A percentile compares a stretch with the other conserved stretches of the same genome.
Evolutionary conservation across 1,284 basidiomycete genomes (phyloP).

Genomic region (Moesziomyces aphidis): DNA sequence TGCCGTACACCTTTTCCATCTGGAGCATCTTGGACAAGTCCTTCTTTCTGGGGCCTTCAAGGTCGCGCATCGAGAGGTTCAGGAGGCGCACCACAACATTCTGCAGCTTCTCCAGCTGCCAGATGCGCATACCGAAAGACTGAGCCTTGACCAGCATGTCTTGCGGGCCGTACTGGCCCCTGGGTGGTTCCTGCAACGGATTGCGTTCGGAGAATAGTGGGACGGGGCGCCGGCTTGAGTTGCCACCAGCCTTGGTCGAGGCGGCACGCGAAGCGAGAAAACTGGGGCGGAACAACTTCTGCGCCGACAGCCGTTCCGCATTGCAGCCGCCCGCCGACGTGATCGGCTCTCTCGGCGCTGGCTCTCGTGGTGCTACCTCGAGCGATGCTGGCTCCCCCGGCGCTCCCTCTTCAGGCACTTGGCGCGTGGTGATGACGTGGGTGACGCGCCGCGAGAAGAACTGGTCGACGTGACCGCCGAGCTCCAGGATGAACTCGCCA

Average conservation of each 20-base stretch:
- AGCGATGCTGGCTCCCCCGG: neutral
- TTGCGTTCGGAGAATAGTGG: conserved; percentile 65
- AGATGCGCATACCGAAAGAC: conserved; percentile 86
- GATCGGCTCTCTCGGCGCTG: conserved; percentile 8
- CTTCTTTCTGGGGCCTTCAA: conserved; percentile 33
- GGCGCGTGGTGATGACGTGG: conserved; percentile 62
- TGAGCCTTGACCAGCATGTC: conserved; percentile 81
- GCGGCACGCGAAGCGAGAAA: conserved; percentile 32
- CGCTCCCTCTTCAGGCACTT: conserved; percentile 24
- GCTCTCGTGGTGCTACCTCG: conserved; percentile 5
- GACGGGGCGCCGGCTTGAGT: conserved; percentile 26
- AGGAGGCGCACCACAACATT: conserved; percentile 40
- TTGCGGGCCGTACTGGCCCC: conserved; percentile 65
- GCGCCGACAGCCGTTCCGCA: conserved; percentile 12
- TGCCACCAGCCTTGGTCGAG: conserved; percentile 16
- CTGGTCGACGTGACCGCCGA: conserved; percentile 62
- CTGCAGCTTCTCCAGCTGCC: conserved; percentile 74
- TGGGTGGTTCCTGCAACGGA: conserved; percentile 66
- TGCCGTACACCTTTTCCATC: conserved; percentile 87
- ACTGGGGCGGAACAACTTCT: conserved; percentile 47
- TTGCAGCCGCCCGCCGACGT: conserved; percentile 1
- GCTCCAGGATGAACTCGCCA: conserved; percentile 45
- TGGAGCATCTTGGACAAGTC: conserved; percentile 76
- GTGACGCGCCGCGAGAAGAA: conserved; percentile 66
- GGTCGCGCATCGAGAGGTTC: conserved; percentile 35